A percentile compares a stretch with the other conserved stretches of the same genome.
Conservation (phyloP, 1,284 basidiomycete genomes). For the Melampsora larici-populina region DNA sequence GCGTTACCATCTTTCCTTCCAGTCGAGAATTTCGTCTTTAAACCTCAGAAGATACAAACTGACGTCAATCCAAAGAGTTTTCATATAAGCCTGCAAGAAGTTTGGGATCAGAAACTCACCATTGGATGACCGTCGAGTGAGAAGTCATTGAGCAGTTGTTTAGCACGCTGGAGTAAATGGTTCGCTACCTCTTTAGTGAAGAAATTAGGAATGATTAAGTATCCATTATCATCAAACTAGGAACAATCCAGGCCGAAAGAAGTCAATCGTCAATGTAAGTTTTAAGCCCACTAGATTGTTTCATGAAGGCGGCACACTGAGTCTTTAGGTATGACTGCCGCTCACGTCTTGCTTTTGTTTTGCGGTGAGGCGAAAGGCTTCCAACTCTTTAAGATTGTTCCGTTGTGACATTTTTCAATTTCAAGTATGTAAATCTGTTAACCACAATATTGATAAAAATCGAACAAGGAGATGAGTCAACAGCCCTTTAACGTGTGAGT, state of each 20-base stretch:
- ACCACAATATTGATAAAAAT: too few species aligned
- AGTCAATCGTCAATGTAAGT: not conserved
- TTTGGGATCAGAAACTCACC: slow-evolving; percentile 56
- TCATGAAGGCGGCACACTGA: not conserved
- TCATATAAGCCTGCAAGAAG: too few species aligned
- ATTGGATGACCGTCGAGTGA: slow-evolving; percentile 73
- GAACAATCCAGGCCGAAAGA: not conserved
- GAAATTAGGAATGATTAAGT: slow-evolving; percentile 74
- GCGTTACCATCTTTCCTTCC: slow-evolving; percentile 61
- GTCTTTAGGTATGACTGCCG: not conserved
- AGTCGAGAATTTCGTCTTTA: slow-evolving; percentile 81
- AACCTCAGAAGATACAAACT: slow-evolving; percentile 14
- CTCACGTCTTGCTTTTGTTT: slow-evolving; percentile 2
- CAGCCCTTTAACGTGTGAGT: too few species aligned
- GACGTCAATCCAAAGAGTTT: not conserved
- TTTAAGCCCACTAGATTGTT: not conserved
- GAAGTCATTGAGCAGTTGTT: slow-evolving; percentile 72
- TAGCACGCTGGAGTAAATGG: slow-evolving; percentile 63
- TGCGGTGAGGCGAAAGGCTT: not conserved
- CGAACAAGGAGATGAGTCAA: too few species aligned
- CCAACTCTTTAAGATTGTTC: too few species aligned
- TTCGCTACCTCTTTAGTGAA: slow-evolving; percentile 62
- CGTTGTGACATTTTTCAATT: too few species aligned
- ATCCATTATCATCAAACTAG: slow-evolving; percentile 58
- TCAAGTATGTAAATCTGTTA: too few species aligned